phyloP scores from a whole-genome alignment of 208 protist species.

The Crithidia bombi region DNA sequence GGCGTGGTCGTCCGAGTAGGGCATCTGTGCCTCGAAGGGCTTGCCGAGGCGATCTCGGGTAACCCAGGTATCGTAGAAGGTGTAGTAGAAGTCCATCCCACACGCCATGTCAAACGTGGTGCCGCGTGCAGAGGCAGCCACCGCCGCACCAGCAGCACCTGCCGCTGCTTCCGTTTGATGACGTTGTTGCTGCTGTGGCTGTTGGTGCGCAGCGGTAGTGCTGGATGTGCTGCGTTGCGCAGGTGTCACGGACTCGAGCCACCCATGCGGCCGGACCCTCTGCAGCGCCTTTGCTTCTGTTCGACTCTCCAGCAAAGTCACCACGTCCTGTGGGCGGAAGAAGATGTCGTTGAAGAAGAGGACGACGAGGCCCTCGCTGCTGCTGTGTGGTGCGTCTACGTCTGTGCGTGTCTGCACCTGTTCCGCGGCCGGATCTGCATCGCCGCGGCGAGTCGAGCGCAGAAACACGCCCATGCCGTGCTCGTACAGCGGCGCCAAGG shows the following conservation, averaged over 20 bases:
- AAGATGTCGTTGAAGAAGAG: slow-evolving; percentile 87
- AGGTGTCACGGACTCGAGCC: neutral
- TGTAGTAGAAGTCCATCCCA: slow-evolving; percentile 84
- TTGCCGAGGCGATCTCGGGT: slow-evolving; percentile 50
- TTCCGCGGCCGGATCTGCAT: too few species aligned
- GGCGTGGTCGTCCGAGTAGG: slow-evolving; percentile 56
- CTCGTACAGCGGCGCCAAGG: slow-evolving; percentile 64
- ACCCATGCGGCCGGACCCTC: slow-evolving; percentile 34
- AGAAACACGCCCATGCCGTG: slow-evolving; percentile 57
- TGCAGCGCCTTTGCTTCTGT: slow-evolving; percentile 35
- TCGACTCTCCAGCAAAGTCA: slow-evolving; percentile 57
- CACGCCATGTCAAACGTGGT: slow-evolving; percentile 83
- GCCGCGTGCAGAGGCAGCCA: neutral
- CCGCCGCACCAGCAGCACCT: neutral
- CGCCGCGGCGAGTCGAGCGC: neutral
- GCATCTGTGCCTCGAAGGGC: slow-evolving; percentile 40
- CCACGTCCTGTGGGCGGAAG: slow-evolving; percentile 71
- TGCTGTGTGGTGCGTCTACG: neutral
- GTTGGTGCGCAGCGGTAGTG: neutral
- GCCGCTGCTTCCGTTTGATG: neutral
- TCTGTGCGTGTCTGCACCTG: neutral
- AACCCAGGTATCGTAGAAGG: slow-evolving; percentile 82
- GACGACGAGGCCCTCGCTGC: slow-evolving; percentile 56
- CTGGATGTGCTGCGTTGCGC: neutral
- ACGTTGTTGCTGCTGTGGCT: neutral